Base-by-base conservation (phyloP, 805 yeast species). In the Teunomyces lycoperdinae region DNA sequence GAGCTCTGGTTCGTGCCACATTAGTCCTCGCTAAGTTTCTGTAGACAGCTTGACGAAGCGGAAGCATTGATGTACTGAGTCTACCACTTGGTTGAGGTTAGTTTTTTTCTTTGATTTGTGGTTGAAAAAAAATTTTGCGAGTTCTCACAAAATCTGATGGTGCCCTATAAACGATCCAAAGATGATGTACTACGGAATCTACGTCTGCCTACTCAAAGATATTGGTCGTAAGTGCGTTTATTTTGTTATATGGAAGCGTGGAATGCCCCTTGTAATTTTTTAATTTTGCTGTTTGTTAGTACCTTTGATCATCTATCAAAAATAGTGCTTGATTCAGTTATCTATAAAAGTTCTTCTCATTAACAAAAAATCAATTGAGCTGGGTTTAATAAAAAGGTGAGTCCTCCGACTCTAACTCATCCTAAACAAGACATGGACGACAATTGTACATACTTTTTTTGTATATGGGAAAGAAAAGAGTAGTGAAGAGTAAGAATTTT, bases 281-380 rank as follows among this genome's bases (percentile, higher is more conserved):
- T 32, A 31, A 3, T 32, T 32, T 32, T 32, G 17, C 14, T 13
- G 34, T 13, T 24, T 5, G 41, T 38, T 38, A 38, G 41, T 38
- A 24, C 26, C 24, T 38, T 29, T n/a, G 14, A 11, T 9, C 13
- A 32, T 11, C 27, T 9, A 26, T 13, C n/a, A 38, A 38, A 13
- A 26, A 17, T 24, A 13, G 14, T 14, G 16, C 40, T 47, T 27
- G 41, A 36, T 42, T 61, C 66, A 60, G 66, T 52, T 59, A 54
- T 63, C 63, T 60, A 40, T 40, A 45, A 48, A 47, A 50, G 51
- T 57, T 64, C 60, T 67, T 68, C 64, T 68, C 73, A 68, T 66
- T 54, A 68, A 67, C 70, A 65, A 64, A 66, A 61, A 59, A 67
- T 69, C 74, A 68, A 69, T 62, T 68, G 74, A 69, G 73, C 73